These are phyloP conservation scores for Hydrangea macrophylla DNA, from an alignment of 148 eudicot species.

Conservation along the genomic window DNA sequence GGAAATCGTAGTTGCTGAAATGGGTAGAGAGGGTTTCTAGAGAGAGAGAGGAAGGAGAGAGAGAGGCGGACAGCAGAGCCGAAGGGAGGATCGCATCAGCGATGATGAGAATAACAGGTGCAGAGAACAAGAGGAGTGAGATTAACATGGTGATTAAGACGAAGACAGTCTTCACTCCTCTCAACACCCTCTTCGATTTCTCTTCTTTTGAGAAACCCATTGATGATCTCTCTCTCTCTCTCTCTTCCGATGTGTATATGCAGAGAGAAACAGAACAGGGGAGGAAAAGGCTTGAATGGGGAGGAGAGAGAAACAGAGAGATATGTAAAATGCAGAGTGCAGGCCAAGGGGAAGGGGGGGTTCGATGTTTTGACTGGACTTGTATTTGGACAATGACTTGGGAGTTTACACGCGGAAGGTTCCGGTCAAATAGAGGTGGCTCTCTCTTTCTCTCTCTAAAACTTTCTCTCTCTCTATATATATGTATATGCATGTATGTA, in stretches of 20 bases:
- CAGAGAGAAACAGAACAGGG: background rate
- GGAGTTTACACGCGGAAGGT: slow-evolving; percentile 39
- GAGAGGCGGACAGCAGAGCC: slow-evolving; percentile 37
- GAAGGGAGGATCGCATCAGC: slow-evolving; percentile 43
- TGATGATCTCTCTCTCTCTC: background rate
- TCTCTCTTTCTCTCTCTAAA: background rate
- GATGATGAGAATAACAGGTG: slow-evolving; percentile 32
- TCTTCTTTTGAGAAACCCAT: slow-evolving; percentile 41
- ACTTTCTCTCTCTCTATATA: too few species aligned
- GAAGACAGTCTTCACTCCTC: slow-evolving; percentile 39
- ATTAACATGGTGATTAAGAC: slow-evolving; percentile 34
- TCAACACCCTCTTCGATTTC: slow-evolving; percentile 19
- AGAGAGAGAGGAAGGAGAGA: slow-evolving; percentile 25
- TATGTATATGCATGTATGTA: background rate
- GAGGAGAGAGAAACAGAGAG: background rate
- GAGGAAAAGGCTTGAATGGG: background rate
- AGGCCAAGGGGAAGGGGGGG: slow-evolving; percentile 1
- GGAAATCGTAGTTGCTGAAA: slow-evolving; percentile 33
- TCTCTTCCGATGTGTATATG: background rate
- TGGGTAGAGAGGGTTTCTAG: slow-evolving; percentile 18
- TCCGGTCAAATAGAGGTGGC: slow-evolving; percentile 31
- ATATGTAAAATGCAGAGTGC: background rate
- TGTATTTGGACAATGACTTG: slow-evolving; percentile 1
- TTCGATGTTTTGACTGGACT: slow-evolving; percentile 12
- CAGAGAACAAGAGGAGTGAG: slow-evolving; percentile 38